These are phyloP conservation scores for Coemansia reversa DNA, from an alignment of 192 early-diverging fungal species.

Conservation along the genomic window DNA sequence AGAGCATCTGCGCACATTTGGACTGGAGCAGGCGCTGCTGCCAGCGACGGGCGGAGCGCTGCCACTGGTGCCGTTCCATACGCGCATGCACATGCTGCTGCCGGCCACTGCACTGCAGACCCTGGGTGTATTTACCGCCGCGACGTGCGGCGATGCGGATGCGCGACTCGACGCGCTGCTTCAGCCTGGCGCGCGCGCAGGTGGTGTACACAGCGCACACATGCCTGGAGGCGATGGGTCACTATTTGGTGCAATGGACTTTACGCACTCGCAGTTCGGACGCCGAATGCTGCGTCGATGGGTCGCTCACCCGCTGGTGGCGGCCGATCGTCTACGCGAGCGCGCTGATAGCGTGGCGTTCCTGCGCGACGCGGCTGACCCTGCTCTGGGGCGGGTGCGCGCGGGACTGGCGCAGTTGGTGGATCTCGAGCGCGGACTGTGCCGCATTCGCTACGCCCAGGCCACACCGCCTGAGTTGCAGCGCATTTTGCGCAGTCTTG, in stretches of 20 bases:
- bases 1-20: conserved; percentile 52
- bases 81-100: conserved; percentile 72
- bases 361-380: conserved; percentile 58
- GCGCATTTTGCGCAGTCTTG: conserved; percentile 62
- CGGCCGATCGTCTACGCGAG: conserved; percentile 60
- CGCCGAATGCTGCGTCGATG: conserved; percentile 77
- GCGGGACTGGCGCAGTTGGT: conserved; percentile 61
- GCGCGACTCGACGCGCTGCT: conserved; percentile 25
- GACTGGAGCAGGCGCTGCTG: conserved; percentile 43
- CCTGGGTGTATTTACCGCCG: conserved; percentile 73
- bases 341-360: conserved; percentile 83
- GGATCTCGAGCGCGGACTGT: conserved; percentile 91
- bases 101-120: conserved; percentile 91
- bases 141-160: conserved; percentile 5
- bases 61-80: conserved; percentile 78
- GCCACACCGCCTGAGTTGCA: conserved; percentile 85
- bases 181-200: conserved; percentile 6
- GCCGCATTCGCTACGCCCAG: conserved; percentile 79
- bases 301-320: conserved; percentile 86
- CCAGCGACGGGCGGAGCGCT: conserved; percentile 60
- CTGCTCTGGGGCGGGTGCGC: conserved; percentile 42
- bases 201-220: conserved; percentile 18
- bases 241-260: conserved; percentile 79
- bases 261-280: conserved; percentile 86
- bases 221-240: conserved; percentile 64